These are phyloP conservation scores for Penicillium bialowiezense DNA, from an alignment of 495 filamentous ascomycete species.

Conservation along the genomic window DNA sequence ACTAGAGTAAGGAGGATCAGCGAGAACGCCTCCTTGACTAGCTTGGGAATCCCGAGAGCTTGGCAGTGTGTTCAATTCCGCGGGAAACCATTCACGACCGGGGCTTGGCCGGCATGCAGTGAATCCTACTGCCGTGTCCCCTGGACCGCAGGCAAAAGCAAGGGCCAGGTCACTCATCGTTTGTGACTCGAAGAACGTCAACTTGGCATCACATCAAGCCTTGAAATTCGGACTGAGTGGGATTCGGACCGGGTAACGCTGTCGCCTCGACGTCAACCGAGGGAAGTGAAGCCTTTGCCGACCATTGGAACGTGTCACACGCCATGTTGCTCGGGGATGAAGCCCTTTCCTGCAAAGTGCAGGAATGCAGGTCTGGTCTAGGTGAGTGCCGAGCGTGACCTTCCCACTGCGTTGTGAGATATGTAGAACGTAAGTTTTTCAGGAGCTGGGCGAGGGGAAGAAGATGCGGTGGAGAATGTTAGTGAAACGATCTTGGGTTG, in stretches of 20 bases:
- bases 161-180: background rate
- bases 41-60: slow-evolving; percentile 1
- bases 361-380: slow-evolving; percentile 10
- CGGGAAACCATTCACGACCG: background rate
- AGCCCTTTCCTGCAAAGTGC: no score
- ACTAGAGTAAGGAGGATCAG: slow-evolving; percentile 8
- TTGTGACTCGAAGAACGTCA: background rate
- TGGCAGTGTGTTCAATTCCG: background rate
- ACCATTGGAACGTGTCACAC: slow-evolving; percentile 11
- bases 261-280: background rate
- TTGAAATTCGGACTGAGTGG: background rate
- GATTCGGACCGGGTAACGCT: background rate
- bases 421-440: background rate
- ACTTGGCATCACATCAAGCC: background rate
- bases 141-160: background rate
- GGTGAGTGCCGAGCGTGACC: background rate
- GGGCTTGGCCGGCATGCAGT: slow-evolving; percentile 6
- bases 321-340: no score
- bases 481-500: slow-evolving; percentile 4
- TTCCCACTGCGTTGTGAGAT: background rate
- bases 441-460: background rate
- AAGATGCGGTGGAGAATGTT: background rate
- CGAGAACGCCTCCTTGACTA: background rate
- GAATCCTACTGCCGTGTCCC: background rate
- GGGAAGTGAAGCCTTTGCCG: slow-evolving; percentile 25